Conservation (phyloP, 2,329 filamentous ascomycete genomes). For the Cytospora mali region DNA sequence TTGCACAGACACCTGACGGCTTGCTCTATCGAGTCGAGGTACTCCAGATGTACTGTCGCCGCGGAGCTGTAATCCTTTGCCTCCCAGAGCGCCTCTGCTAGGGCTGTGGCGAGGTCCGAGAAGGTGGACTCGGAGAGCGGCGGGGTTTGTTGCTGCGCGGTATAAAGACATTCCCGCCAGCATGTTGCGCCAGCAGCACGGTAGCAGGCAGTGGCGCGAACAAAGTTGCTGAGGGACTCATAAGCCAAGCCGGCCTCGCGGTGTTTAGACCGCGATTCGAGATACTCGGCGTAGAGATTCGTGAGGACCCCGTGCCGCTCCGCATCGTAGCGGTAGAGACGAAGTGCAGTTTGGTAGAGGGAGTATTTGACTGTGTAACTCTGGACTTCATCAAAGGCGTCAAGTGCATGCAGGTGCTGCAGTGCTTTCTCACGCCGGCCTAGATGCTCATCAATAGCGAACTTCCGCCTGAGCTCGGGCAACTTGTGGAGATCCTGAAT, state of each 20-base stretch:
- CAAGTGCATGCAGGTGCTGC: constrained; percentile 70
- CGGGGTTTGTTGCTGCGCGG: constrained; percentile 67
- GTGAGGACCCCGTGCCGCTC: constrained; percentile 69
- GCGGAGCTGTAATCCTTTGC: constrained; percentile 82
- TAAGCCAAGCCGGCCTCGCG: constrained; percentile 89
- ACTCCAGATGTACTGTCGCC: constrained; percentile 78
- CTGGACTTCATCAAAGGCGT: constrained; percentile 76
- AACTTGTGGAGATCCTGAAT: constrained; percentile 83
- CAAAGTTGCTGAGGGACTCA: constrained; percentile 78
- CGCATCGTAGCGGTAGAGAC: constrained; percentile 81
- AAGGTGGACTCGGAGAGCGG: constrained; percentile 64
- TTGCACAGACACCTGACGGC: constrained; percentile 82
- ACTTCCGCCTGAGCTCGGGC: constrained; percentile 69
- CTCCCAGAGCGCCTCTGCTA: constrained; percentile 80
- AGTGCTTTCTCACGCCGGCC: constrained; percentile 77
- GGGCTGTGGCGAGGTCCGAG: constrained; percentile 66
- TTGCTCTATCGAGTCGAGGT: constrained; percentile 71
- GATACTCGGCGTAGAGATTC: constrained; percentile 75
- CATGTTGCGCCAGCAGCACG: constrained; percentile 72
- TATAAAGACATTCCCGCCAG: constrained; percentile 90
- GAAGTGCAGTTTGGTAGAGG: constrained; percentile 77
- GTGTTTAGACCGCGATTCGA: constrained; percentile 74
- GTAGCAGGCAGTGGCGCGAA: constrained; percentile 79
- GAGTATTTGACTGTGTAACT: constrained; percentile 77
- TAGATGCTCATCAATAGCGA: constrained; percentile 88